Evolutionary conservation across 441 rosid genomes (phyloP), one percentile per base, ranked within the genome.

Genomic region (Iberis amara): DNA sequence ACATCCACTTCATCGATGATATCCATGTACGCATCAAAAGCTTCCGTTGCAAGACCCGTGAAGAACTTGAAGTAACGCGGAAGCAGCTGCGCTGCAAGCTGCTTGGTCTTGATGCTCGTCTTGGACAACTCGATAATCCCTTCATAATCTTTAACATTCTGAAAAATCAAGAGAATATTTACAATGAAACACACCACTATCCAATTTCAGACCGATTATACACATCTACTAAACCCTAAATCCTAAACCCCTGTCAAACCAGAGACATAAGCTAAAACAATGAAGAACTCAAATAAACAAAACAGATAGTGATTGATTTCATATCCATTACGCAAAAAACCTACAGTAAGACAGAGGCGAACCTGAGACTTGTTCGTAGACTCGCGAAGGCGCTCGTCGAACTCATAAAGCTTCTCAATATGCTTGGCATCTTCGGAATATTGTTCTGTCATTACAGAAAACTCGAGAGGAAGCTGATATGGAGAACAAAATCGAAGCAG

Each of bases 21-120:
- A 76, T 87, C 94, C 32, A 85, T 47, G 70, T 74, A 88, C 5
- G 81, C 73, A 50, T 87, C 64, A 2, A 85, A 69, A 0, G 94
- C 90, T n/a, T 69, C 69, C 15, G 37, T 59, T 18, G 80, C 65
- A 6, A 85, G 80, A 62, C 64, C 57, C 10, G 94, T 86, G 68
- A 87, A 87, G 77, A 73, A 87, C 76, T 82, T 80, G 74, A 82
- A 82, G 75, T 82, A 85, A 55, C 96, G 73, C 1, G 94, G 96
- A 60, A 88, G 82, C 13, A 88, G 79, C 83, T 85, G 94, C 9
- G 91, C 91, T 0, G 89, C 90, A 72, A 88, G 73, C 40, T 85
- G 91, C 67, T 85, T 88, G 5, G 90, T 76, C 77, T 82, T 85
- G 13, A 71, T 35, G 41, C 81, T 85, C 18, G 83, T 76, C 47